These are phyloP conservation scores for Fragaria iinumae DNA, from an alignment of 306 rosid species.

Conservation along the genomic window DNA sequence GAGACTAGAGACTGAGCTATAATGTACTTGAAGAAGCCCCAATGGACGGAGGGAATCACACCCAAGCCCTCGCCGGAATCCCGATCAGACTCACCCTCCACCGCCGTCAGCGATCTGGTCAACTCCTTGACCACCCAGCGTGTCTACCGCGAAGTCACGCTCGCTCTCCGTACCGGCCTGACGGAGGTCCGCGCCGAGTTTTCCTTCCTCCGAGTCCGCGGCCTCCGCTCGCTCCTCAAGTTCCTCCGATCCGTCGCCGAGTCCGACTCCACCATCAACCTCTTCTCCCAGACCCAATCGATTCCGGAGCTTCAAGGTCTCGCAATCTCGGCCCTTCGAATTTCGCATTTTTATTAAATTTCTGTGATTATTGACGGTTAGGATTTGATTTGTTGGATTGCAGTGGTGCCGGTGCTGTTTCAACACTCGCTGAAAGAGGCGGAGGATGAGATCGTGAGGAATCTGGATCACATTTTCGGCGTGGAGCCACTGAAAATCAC, in stretches of 20 bases:
- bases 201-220: conserved; percentile 84
- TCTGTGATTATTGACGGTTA: background rate
- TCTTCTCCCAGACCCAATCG: conserved; percentile 68
- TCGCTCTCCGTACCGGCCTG: conserved; percentile 73
- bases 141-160: conserved; percentile 73
- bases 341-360: background rate
- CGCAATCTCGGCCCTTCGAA: background rate
- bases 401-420: conserved; percentile 88
- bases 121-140: conserved; percentile 62
- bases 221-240: conserved; percentile 76
- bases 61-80: conserved; percentile 32
- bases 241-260: conserved; percentile 76
- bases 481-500: conserved; percentile 68
- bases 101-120: conserved; percentile 50
- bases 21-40: conserved; percentile 73
- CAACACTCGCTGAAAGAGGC: conserved; percentile 70
- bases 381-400: background rate
- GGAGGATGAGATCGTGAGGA: conserved; percentile 48
- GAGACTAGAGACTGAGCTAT: background rate
- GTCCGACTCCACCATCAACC: conserved; percentile 59
- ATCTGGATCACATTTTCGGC: conserved; percentile 68
- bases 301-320: conserved; percentile 73
- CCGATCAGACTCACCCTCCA: conserved; percentile 25
- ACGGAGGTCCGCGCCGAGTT: conserved; percentile 81
- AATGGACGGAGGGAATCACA: conserved; percentile 61